Evolutionary conservation across 768 basidiomycete genomes (phyloP), one percentile per base, ranked within the genome.

Genomic region (Lentinula raphanica): DNA sequence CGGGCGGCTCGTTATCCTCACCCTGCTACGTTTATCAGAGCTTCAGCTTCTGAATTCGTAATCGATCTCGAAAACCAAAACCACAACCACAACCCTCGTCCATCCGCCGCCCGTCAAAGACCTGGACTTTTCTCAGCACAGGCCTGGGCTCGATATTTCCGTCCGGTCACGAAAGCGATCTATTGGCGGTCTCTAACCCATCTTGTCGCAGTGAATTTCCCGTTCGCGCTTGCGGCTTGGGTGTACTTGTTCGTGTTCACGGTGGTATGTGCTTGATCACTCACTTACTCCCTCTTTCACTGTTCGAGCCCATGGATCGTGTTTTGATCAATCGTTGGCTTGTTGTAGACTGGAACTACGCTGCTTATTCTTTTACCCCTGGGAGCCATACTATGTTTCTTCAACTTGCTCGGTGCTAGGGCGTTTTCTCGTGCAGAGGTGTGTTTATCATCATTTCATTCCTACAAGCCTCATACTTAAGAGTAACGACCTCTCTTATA

Each of bases 191-290:
- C 88, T 0, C 69, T 88, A 27, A 79, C 90, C 56, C 91, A 93
- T 67, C 76, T 93, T 21, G 66, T 84, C 40, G 73, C 88, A 25
- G 48, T 92, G 64, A 92, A 93, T 70, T 90, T 93, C 65, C 90
- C 90, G 0, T 92, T 81, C 64, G 88, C 88, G 15, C 70, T 92
- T 59, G 66, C 75, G 17, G 86, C 88, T n/a, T 92, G 87, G 85
- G 66, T 90, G 9, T 92, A 83, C 66, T 74, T 89, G 15, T 90
- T 92, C 63, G 83, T 90, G 11, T 88, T 92, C 64, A 92, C 90
- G 0, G 71, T 93, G 70, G 90, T 91, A 64, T 63, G 86, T 35
- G 32, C 13, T 8, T 35, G 8, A 13, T 76, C 39, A n/a, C n/a
- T n/a, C n/a, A n/a, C n/a, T n/a, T n/a, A n/a, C n/a, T n/a, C n/a